Conservation (phyloP, 2,329 filamentous ascomycete genomes). For the Phialophora chinensis region DNA sequence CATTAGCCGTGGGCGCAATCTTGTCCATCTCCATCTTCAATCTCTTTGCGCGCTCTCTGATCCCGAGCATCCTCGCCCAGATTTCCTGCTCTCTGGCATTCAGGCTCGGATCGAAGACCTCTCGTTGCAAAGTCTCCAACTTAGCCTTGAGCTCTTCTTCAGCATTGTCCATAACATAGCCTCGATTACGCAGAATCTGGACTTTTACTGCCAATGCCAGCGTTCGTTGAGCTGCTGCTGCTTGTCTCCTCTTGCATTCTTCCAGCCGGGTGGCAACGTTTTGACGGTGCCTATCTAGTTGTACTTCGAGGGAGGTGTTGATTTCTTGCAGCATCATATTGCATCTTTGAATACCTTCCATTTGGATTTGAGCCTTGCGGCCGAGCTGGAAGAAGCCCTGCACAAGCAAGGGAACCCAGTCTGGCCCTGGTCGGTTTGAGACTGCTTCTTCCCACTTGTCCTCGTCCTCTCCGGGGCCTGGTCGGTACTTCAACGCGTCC, state of each 20-base stretch:
- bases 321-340: slow-evolving; percentile 68
- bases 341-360: slow-evolving; percentile 62
- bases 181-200: slow-evolving; percentile 66
- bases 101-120: slow-evolving; percentile 65
- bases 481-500: slow-evolving; percentile 66
- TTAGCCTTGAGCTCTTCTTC: slow-evolving; percentile 70
- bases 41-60: slow-evolving; percentile 64
- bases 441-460: slow-evolving; percentile 70
- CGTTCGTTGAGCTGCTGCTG: slow-evolving; percentile 64
- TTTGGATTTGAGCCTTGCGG: slow-evolving; percentile 63
- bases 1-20: slow-evolving; percentile 49
- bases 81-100: slow-evolving; percentile 68
- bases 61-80: slow-evolving; percentile 69
- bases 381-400: slow-evolving; percentile 66
- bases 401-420: slow-evolving; percentile 65
- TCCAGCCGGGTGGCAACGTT: slow-evolving; percentile 64
- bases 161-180: slow-evolving; percentile 68
- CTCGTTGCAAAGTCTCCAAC: slow-evolving; percentile 62
- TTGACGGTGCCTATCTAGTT: slow-evolving; percentile 66
- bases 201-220: slow-evolving; percentile 68
- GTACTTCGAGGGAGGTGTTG: slow-evolving; percentile 64
- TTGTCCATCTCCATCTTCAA: slow-evolving; percentile 66
- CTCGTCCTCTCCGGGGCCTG: slow-evolving; percentile 62
- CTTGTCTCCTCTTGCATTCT: slow-evolving; percentile 64
- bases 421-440: slow-evolving; percentile 62